A percentile compares a stretch with the other conserved stretches of the same genome.
phyloP scores from a whole-genome alignment of 2,329 filamentous ascomycete genomes.

The Huntiella decipiens region DNA sequence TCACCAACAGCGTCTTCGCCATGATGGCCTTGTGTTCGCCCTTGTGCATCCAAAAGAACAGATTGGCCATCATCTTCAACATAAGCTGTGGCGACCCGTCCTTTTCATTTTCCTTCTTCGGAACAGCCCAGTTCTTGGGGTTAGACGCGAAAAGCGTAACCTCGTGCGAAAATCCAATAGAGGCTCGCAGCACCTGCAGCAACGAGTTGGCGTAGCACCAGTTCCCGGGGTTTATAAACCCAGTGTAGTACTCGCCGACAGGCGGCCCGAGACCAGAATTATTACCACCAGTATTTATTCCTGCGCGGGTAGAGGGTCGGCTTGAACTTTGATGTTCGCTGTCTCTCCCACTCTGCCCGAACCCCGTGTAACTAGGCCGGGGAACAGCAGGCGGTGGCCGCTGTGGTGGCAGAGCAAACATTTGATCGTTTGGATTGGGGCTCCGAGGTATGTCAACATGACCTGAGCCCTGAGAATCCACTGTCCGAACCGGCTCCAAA shows the following conservation, averaged over 20 bases:
- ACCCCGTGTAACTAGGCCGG: slow-evolving; percentile 35
- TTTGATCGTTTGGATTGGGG: slow-evolving; percentile 5
- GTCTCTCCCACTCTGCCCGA: slow-evolving; percentile 7
- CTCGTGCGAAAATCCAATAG: slow-evolving; percentile 46
- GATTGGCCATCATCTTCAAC: slow-evolving; percentile 37
- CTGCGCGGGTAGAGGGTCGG: slow-evolving; percentile 18
- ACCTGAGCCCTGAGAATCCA: slow-evolving; percentile 8
- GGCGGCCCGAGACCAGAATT: background rate
- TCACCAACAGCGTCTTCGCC: slow-evolving; percentile 38
- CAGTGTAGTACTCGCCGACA: slow-evolving; percentile 29
- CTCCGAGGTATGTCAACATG: background rate
- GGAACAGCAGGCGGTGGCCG: slow-evolving; percentile 47
- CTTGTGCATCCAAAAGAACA: slow-evolving; percentile 37
- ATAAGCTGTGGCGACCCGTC: slow-evolving; percentile 37
- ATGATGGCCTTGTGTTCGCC: slow-evolving; percentile 32
- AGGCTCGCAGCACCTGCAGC: slow-evolving; percentile 65
- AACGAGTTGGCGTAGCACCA: slow-evolving; percentile 91
- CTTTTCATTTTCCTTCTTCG: slow-evolving; percentile 41
- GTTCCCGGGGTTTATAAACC: slow-evolving; percentile 60
- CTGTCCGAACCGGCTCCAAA: too few relatives aligned
- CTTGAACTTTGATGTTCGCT: slow-evolving; percentile 2
- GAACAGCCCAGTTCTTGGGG: slow-evolving; percentile 46
- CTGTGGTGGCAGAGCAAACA: slow-evolving; percentile 12
- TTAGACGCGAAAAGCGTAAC: slow-evolving; percentile 35
- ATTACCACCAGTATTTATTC: background rate